A percentile compares a stretch with the other conserved stretches of the same genome.
These are phyloP conservation scores for Ophiostoma triangulosporum DNA, from an alignment of 2,329 filamentous ascomycete genomes.

Conservation along the genomic window DNA sequence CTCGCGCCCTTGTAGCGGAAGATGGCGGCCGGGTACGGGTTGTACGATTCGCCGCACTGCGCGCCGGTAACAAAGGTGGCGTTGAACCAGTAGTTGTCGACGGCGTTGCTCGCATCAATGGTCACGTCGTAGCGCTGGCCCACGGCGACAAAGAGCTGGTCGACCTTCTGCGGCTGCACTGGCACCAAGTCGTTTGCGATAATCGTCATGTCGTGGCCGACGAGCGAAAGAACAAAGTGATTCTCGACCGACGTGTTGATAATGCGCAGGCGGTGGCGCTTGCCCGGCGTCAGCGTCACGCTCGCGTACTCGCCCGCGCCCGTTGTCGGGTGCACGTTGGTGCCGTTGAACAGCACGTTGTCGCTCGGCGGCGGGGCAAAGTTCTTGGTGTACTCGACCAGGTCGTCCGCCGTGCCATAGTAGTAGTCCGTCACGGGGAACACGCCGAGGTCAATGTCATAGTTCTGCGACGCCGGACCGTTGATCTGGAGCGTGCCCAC, in stretches of 20 bases:
- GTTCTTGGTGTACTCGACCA: conserved; percentile 21
- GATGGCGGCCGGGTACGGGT: conserved; percentile 23
- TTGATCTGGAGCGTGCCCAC: conserved; percentile 35
- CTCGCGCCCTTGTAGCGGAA: conserved; percentile 24
- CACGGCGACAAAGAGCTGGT: conserved; percentile 36
- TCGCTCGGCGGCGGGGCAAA: conserved; percentile 20
- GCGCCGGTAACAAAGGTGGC: conserved; percentile 13
- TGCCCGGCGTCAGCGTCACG: conserved; percentile 27
- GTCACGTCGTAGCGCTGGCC: conserved; percentile 31
- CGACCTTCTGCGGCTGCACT: conserved; percentile 33
- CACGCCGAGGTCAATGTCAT: conserved; percentile 39
- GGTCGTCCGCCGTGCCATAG: conserved; percentile 28
- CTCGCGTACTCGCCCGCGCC: conserved; percentile 21
- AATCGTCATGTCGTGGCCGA: conserved; percentile 35
- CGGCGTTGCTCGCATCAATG: conserved; percentile 26
- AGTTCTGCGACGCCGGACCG: conserved; percentile 24
- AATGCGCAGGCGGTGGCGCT: conserved; percentile 34
- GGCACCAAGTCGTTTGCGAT: conserved; percentile 39
- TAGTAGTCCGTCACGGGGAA: conserved; percentile 42
- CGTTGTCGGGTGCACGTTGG: conserved; percentile 20
- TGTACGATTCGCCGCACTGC: conserved; percentile 15
- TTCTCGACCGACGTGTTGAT: conserved; percentile 39
- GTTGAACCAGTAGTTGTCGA: conserved; percentile 21
- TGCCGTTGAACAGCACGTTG: conserved; percentile 35
- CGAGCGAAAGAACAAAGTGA: conserved; percentile 35